Percentiles rank a stretch among this genome's conserved stretches.
Evolutionary conservation across 345 rosid genomes (phyloP).

Genomic region (Boechera divaricarpa): DNA sequence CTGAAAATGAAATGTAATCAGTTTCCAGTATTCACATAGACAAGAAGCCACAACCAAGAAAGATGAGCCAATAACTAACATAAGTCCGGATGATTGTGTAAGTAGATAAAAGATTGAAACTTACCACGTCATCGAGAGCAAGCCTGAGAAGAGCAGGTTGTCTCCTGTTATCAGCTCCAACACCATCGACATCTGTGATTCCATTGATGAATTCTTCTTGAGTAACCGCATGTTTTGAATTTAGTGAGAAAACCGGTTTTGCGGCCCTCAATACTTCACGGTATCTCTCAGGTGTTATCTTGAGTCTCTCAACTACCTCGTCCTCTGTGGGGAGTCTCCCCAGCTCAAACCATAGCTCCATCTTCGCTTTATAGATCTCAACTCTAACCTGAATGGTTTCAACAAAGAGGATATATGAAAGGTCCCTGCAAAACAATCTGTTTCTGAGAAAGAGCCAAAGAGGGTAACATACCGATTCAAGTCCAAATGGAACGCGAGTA

Average conservation of each 20-base stretch:
- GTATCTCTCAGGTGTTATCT: slow-evolving; percentile 85
- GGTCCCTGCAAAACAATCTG: slow-evolving; percentile 5
- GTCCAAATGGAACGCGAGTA: slow-evolving; percentile 86
- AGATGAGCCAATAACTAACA: slow-evolving; percentile 10
- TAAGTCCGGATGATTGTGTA: background rate
- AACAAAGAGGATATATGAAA: slow-evolving; percentile 18
- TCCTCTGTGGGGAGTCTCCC: slow-evolving; percentile 73
- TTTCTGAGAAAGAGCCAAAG: slow-evolving; percentile 15
- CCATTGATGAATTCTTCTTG: slow-evolving; percentile 87
- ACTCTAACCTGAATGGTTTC: slow-evolving; percentile 65
- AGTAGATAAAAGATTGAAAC: slow-evolving; percentile 8
- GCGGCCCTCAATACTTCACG: slow-evolving; percentile 79
- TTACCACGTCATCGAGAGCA: slow-evolving; percentile 97
- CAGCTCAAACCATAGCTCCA: slow-evolving; percentile 65
- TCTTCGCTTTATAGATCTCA: slow-evolving; percentile 75
- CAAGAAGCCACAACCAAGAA: background rate
- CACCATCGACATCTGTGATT: slow-evolving; percentile 72
- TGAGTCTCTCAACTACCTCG: slow-evolving; percentile 64
- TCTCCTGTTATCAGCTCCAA: slow-evolving; percentile 67
- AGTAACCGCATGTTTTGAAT: slow-evolving; percentile 71
- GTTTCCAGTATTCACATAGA: background rate
- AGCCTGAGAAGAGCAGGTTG: slow-evolving; percentile 92
- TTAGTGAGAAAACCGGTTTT: slow-evolving; percentile 72
- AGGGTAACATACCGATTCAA: slow-evolving; percentile 71
- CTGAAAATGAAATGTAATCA: slow-evolving; percentile 46